phyloP scores from a whole-genome alignment of 768 basidiomycete genomes.

The Boletales sp. region DNA sequence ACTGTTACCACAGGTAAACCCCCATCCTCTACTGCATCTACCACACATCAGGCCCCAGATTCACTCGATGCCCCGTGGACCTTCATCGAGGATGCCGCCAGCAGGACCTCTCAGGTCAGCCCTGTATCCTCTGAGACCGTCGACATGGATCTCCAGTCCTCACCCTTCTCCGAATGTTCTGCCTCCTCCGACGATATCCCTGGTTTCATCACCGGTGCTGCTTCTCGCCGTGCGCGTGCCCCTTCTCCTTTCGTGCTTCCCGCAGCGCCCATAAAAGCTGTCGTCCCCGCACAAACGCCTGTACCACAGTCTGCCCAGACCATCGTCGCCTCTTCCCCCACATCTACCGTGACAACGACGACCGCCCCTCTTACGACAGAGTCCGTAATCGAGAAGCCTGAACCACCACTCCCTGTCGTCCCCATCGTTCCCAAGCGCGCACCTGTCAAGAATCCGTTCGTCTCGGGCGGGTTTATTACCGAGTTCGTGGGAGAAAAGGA shows the following conservation, averaged over 20 bases:
- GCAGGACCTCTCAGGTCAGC: conserved; percentile 26
- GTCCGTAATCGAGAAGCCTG: conserved; percentile 9
- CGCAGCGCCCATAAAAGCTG: conserved; percentile 7
- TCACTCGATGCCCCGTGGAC: conserved; percentile 14
- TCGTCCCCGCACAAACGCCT: conserved; percentile 11
- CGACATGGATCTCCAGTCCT: conserved; percentile 34
- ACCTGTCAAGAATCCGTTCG: conserved; percentile 40
- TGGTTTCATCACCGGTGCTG: conserved; percentile 30
- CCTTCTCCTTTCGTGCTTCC: conserved; percentile 25
- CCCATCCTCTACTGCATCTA: conserved; percentile 7
- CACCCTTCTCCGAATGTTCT: conserved; percentile 26
- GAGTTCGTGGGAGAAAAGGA: conserved; percentile 37
- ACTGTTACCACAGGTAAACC: conserved; percentile 7
- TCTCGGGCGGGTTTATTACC: conserved; percentile 48
- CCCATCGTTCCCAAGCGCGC: conserved; percentile 14
- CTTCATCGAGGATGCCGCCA: conserved; percentile 24
- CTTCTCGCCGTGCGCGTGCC: conserved; percentile 25
- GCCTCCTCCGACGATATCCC: conserved; percentile 28
- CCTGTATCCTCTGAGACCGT: conserved; percentile 33
- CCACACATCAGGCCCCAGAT: conserved; percentile 18
- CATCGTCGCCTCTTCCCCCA: conserved; percentile 18
- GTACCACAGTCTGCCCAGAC: conserved; percentile 13
- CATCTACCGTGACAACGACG: conserved; percentile 10
- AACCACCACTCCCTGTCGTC: neutral
- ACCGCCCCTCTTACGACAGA: conserved; percentile 9